phyloP scores from a whole-genome alignment of 805 yeast genomes.

The Danielia oregonensis region DNA sequence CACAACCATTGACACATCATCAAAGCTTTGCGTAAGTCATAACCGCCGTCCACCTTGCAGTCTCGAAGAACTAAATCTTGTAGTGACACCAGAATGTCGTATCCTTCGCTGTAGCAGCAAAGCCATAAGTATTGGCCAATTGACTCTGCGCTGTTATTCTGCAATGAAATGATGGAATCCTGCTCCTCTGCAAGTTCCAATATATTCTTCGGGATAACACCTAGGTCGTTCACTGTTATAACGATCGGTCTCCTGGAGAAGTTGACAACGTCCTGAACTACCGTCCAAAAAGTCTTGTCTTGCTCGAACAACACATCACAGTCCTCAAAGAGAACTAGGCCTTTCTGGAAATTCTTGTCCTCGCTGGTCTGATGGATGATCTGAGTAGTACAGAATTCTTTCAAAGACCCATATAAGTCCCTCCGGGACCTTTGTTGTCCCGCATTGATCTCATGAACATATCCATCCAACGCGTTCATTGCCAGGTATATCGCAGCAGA shows the following conservation, averaged over 20 bases:
- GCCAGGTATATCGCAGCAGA: conserved; percentile 69
- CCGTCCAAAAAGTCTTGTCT: conserved; percentile 80
- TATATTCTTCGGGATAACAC: conserved; percentile 46
- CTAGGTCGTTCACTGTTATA: conserved; percentile 54
- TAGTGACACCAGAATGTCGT: conserved; percentile 25
- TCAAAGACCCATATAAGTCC: conserved; percentile 60
- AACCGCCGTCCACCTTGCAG: conserved; percentile 15
- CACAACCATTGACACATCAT: conserved; percentile 44
- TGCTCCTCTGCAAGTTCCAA: conserved; percentile 44
- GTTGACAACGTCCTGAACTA: conserved; percentile 56
- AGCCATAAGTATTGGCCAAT: conserved; percentile 37
- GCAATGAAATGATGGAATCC: conserved; percentile 34
- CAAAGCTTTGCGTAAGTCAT: conserved; percentile 48
- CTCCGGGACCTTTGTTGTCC: conserved; percentile 70
- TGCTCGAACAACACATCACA: conserved; percentile 75
- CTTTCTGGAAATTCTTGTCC: conserved; percentile 43
- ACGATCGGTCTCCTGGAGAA: conserved; percentile 68
- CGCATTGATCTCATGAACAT: conserved; percentile 77
- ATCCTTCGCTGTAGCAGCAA: conserved; percentile 33
- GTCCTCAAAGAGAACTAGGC: conserved; percentile 78
- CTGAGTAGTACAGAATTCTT: conserved; percentile 82
- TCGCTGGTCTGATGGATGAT: conserved; percentile 53
- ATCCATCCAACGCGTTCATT: conserved; percentile 58
- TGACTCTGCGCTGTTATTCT: conserved; percentile 13
- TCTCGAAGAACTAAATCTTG: conserved; percentile 25